These are phyloP conservation scores for Venturia effusa DNA, from an alignment of 2,329 filamentous ascomycete genomes.

Conservation along the genomic window DNA sequence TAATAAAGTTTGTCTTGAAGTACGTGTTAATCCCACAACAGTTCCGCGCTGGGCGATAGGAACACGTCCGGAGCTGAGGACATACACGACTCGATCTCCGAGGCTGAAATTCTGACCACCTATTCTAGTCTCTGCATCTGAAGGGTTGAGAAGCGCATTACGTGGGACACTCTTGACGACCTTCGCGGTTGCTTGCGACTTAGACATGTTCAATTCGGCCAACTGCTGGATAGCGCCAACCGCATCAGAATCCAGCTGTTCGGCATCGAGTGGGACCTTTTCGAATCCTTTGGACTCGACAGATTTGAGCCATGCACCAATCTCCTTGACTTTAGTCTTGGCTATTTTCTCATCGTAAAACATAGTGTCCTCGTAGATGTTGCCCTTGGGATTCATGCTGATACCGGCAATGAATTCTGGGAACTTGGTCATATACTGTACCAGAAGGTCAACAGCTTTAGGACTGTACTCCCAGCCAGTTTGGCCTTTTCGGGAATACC, in stretches of 20 bases:
- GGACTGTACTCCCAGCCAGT: conserved; percentile 94
- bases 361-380: conserved; percentile 73
- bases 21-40: conserved; percentile 88
- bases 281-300: conserved; percentile 88
- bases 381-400: conserved; percentile 72
- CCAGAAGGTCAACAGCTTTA: conserved; percentile 68
- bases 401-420: conserved; percentile 92
- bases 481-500: conserved; percentile 78
- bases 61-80: conserved; percentile 85
- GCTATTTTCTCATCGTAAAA: conserved; percentile 70
- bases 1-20: conserved; percentile 67
- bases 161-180: conserved; percentile 74
- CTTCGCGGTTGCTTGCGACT: conserved; percentile 47
- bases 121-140: conserved; percentile 87
- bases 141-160: conserved; percentile 80
- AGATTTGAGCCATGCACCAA: conserved; percentile 83
- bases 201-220: conserved; percentile 52
- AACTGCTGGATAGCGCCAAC: conserved; percentile 71
- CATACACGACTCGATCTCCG: conserved; percentile 87
- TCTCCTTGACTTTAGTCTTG: conserved; percentile 78
- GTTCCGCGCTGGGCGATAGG: conserved; percentile 87
- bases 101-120: conserved; percentile 73
- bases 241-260: conserved; percentile 86
- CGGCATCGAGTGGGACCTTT: conserved; percentile 87
- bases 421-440: conserved; percentile 85